phyloP scores from a whole-genome alignment of 208 protist species.

The Lotmaria passim region DNA sequence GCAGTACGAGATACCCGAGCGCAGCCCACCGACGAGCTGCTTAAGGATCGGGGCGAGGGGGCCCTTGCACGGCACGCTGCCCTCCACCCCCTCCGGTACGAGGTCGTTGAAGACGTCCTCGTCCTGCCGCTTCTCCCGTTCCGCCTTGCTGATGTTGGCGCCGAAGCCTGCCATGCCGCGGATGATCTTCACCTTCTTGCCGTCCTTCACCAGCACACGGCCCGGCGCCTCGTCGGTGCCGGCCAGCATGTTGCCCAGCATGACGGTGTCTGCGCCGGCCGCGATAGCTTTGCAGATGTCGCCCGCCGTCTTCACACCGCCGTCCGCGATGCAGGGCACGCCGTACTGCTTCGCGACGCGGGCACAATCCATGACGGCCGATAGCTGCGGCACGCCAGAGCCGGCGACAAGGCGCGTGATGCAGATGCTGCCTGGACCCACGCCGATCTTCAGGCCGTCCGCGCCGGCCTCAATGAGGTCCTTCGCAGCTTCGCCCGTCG shows the following conservation, averaged over 20 bases:
- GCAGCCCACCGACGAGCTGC: conserved; percentile 89
- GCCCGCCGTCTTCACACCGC: conserved; percentile 78
- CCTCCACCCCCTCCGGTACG: conserved; percentile 91
- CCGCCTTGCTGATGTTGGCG: conserved; percentile 90
- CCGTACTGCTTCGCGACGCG: conserved; percentile 64
- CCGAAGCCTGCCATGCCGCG: conserved; percentile 92
- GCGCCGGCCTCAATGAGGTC: conserved; percentile 90
- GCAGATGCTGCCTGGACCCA: conserved; percentile 90
- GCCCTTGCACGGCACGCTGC: conserved; percentile 86
- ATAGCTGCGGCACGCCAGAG: conserved; percentile 87
- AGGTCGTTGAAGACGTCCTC: conserved; percentile 89
- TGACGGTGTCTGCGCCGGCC: conserved; percentile 86
- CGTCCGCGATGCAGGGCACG: conserved; percentile 91
- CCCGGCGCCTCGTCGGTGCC: conserved; percentile 91
- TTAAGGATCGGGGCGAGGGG: conserved; percentile 77
- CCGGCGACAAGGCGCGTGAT: conserved; percentile 89
- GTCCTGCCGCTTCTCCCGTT: conserved; percentile 79
- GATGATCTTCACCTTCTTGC: conserved; percentile 93
- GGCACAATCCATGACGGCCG: conserved; percentile 78
- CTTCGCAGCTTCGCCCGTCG: conserved; percentile 72
- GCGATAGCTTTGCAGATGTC: conserved; percentile 93
- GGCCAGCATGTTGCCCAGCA: conserved; percentile 91
- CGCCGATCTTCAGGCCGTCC: conserved; percentile 91
- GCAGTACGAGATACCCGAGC: conserved; percentile 92
- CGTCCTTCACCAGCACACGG: conserved; percentile 88